phyloP scores from a whole-genome alignment of 2,329 filamentous ascomycete species.

The Dothideomycetes sp. region DNA sequence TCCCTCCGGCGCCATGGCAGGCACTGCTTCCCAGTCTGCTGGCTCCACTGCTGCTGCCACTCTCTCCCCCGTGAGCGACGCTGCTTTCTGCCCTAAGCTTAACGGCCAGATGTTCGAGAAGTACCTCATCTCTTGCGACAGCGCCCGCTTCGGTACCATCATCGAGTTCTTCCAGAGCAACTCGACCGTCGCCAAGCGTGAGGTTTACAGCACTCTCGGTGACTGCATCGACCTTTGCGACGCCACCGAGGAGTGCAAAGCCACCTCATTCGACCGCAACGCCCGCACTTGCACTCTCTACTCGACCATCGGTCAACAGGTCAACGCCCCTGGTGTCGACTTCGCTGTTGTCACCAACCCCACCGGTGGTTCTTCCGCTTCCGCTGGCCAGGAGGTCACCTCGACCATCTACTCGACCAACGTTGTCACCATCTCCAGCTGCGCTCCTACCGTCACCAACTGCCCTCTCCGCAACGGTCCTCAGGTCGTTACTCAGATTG shows the following conservation, averaged over 20 bases:
- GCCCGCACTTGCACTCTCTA: conserved; percentile 12
- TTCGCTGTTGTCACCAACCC: conserved; percentile 5
- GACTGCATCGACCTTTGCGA: conserved; percentile 11
- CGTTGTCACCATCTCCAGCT: conserved; percentile 7
- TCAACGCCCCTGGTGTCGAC: conserved; percentile 1
- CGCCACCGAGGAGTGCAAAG: conserved; percentile 4
- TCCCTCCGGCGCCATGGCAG: not conserved
- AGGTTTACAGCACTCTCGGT: conserved; percentile 4
- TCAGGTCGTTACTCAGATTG: not conserved
- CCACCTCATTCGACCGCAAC: conserved; percentile 9
- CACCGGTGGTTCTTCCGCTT: not conserved
- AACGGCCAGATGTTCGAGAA: conserved; percentile 3
- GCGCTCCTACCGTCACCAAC: conserved; percentile 14
- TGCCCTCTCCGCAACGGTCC: conserved; percentile 4
- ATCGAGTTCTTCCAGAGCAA: conserved; percentile 3
- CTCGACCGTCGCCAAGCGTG: conserved; percentile 10
- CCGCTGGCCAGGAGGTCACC: not conserved
- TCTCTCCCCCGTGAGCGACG: conserved; percentile 1
- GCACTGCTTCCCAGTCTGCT: conserved; percentile 3
- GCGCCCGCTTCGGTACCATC: conserved; percentile 6
- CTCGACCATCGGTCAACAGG: conserved; percentile 4
- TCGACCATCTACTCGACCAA: conserved; percentile 10
- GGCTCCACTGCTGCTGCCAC: not conserved
- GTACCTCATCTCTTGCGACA: conserved; percentile 7
- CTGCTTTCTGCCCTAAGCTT: conserved; percentile 10